Evolutionary conservation across 2,329 filamentous ascomycete species (phyloP).

Genomic region (Tolypocladium endophyticum): DNA sequence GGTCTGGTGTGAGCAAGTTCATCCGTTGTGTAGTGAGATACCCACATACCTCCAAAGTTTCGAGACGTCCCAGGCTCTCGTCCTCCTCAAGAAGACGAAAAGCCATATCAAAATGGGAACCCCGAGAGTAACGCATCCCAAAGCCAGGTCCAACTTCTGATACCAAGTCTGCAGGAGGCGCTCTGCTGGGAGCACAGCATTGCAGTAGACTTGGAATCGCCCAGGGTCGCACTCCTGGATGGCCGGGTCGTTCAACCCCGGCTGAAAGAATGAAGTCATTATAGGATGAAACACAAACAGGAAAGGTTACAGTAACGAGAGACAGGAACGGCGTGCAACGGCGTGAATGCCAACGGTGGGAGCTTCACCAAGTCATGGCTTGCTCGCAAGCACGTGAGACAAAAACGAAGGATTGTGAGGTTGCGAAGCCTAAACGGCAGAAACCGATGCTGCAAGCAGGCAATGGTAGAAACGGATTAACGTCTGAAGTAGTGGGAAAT

Average conservation of each 20-base stretch:
- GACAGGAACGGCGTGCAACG: neutral
- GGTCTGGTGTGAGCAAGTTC: neutral
- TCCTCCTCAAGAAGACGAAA: neutral
- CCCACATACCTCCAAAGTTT: neutral
- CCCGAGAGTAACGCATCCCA: slow-evolving; percentile 13
- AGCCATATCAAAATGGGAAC: slow-evolving; percentile 9
- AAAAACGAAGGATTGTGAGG: neutral
- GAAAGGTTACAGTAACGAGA: neutral
- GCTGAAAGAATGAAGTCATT: slow-evolving; percentile 25
- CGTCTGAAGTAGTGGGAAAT: neutral
- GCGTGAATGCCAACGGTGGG: neutral
- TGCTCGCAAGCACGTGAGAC: neutral
- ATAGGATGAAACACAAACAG: neutral
- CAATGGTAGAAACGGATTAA: neutral
- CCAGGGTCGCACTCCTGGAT: slow-evolving; percentile 11
- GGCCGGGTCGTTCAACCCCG: slow-evolving; percentile 16
- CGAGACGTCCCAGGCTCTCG: neutral
- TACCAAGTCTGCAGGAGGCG: slow-evolving; percentile 13
- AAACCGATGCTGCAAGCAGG: neutral
- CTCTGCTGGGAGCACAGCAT: slow-evolving; percentile 12
- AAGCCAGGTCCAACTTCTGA: slow-evolving; percentile 15
- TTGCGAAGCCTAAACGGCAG: neutral
- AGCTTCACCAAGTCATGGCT: neutral
- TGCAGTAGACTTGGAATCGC: slow-evolving; percentile 19
- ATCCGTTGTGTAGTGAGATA: neutral